Conservation (phyloP, 148 eudicot species). For the Diospyros kaki region DNA sequence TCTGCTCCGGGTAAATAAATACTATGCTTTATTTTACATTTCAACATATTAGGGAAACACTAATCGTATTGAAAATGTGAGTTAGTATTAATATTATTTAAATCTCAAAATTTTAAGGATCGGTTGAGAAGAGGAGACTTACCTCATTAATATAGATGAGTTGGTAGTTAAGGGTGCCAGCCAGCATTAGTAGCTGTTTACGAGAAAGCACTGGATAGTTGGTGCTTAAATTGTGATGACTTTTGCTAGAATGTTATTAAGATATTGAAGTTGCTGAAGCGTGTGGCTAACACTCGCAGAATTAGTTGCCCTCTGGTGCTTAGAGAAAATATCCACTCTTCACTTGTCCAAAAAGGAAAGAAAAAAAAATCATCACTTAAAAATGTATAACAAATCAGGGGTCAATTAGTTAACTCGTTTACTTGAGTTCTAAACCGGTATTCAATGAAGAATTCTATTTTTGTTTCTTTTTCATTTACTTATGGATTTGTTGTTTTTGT, state of each 20-base stretch:
- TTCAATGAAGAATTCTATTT: not conserved
- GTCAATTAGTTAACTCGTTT: not conserved
- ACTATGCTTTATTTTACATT: not conserved
- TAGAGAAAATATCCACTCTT: not conserved
- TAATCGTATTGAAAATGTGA: not conserved
- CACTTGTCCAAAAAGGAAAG: too few species aligned
- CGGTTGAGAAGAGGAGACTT: not conserved
- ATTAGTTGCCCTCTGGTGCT: not conserved
- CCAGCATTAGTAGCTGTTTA: too few species aligned
- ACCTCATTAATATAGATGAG: not conserved
- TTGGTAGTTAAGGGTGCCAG: too few species aligned
- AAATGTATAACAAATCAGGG: not conserved
- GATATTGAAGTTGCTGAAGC: too few species aligned
- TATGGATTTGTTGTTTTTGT: not conserved
- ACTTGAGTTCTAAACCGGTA: not conserved
- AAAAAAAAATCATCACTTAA: not conserved
- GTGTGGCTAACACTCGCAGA: too few species aligned
- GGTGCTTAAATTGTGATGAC: too few species aligned
- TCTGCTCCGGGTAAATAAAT: slow-evolving; percentile 56
- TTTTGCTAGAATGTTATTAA: too few species aligned
- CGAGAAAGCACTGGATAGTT: too few species aligned
- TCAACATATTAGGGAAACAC: too few species aligned
- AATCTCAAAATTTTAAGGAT: not conserved
- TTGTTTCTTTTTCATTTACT: not conserved
- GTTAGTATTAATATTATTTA: not conserved